These are phyloP conservation scores for Ballota nigra DNA, from an alignment of 257 asterid species.

Conservation along the genomic window DNA sequence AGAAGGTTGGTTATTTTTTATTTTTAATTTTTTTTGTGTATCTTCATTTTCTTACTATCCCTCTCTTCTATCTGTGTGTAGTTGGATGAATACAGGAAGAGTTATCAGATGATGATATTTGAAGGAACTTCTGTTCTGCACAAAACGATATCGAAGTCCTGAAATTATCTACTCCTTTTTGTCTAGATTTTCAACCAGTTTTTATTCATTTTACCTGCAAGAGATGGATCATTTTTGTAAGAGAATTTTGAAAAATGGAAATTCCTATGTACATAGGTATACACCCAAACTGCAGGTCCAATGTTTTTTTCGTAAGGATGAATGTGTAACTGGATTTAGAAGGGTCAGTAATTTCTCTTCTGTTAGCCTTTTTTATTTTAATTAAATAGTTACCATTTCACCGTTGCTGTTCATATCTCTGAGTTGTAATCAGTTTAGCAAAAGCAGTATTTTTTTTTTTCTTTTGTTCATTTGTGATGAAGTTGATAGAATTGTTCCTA, in stretches of 20 bases:
- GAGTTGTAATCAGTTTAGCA: too few relatives aligned
- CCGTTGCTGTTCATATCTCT: too few relatives aligned
- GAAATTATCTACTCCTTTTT: conserved; percentile 9
- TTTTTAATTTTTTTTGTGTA: not conserved
- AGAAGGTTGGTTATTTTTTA: conserved; percentile 25
- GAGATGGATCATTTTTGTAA: not conserved
- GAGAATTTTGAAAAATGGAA: not conserved
- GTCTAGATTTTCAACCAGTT: not conserved
- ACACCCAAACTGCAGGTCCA: conserved; percentile 19
- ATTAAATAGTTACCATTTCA: too few relatives aligned
- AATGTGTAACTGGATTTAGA: not conserved
- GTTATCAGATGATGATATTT: conserved; percentile 64
- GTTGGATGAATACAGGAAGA: conserved; percentile 51
- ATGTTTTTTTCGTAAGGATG: conserved; percentile 1
- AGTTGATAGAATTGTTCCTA: too few relatives aligned
- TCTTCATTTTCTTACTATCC: not conserved
- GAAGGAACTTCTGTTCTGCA: conserved; percentile 68
- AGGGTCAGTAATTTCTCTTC: too few relatives aligned
- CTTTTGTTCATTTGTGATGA: too few relatives aligned
- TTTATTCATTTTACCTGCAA: not conserved
- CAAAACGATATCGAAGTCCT: conserved; percentile 38
- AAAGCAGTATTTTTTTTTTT: too few relatives aligned
- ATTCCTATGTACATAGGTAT: not conserved
- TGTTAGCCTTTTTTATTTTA: too few relatives aligned
- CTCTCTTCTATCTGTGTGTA: conserved; percentile 24